Conservation (phyloP, 805 yeast species). For the Yarrowia osloensis region DNA sequence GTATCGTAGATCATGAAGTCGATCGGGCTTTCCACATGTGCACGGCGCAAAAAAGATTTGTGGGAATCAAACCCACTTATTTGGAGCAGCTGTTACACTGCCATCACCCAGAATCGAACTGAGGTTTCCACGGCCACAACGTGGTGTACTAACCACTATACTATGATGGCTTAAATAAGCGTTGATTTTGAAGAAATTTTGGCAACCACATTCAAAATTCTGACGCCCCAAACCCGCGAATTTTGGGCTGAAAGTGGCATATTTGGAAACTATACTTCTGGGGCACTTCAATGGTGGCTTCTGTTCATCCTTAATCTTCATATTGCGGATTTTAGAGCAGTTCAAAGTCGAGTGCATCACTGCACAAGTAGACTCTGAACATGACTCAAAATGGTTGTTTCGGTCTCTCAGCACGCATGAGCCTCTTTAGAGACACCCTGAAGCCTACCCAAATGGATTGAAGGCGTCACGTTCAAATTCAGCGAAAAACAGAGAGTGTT, state of each 20-base stretch:
- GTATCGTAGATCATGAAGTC: too few relatives aligned
- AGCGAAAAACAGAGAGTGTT: background rate
- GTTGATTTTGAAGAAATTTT: background rate
- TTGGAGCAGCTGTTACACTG: background rate
- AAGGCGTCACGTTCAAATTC: background rate
- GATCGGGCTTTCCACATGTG: too few relatives aligned
- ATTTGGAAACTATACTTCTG: background rate
- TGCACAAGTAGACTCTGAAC: background rate
- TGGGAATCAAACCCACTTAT: constrained; percentile 3
- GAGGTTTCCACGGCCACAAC: constrained; percentile 32
- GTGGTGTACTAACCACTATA: constrained; percentile 31
- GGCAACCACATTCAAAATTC: background rate
- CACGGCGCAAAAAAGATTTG: background rate
- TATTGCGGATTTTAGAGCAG: background rate
- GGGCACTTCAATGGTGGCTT: background rate
- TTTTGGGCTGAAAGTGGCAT: background rate
- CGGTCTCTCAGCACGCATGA: too few relatives aligned
- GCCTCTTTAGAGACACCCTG: too few relatives aligned
- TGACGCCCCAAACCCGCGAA: background rate
- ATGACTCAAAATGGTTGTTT: background rate
- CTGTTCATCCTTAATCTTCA: background rate
- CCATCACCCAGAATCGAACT: constrained; percentile 31
- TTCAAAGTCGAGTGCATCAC: background rate
- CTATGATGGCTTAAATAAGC: constrained; percentile 25
- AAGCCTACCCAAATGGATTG: background rate